These are phyloP conservation scores for Sungouiella thailandica DNA, from an alignment of 805 yeast species.

Conservation along the genomic window DNA sequence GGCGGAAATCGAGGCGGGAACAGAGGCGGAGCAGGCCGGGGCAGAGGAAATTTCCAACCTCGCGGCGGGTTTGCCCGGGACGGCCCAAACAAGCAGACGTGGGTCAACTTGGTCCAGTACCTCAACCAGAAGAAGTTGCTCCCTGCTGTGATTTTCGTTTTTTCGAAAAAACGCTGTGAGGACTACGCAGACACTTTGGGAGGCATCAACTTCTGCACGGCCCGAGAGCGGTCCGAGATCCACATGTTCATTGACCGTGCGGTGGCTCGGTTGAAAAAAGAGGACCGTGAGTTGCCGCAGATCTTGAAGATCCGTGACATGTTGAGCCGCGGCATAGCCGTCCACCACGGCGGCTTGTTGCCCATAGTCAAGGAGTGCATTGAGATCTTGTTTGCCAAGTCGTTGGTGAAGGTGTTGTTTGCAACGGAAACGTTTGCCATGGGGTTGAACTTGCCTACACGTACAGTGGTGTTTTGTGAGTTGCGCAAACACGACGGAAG, in stretches of 20 bases:
- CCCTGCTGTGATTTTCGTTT: constrained; percentile 92
- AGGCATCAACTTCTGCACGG: constrained; percentile 72
- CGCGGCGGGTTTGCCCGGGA: constrained; percentile 36
- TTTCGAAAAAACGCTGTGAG: constrained; percentile 90
- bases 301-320: constrained; percentile 77
- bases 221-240: constrained; percentile 84
- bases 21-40: constrained; percentile 25
- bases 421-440: constrained; percentile 99
- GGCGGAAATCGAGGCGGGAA: too few species aligned
- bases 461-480: constrained; percentile 89
- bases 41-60: constrained; percentile 31
- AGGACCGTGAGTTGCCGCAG: constrained; percentile 92
- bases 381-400: constrained; percentile 84
- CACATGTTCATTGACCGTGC: constrained; percentile 92
- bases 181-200: constrained; percentile 79
- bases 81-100: constrained; percentile 74
- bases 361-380: constrained; percentile 93
- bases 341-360: constrained; percentile 89
- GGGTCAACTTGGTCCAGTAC: constrained; percentile 69
- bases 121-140: constrained; percentile 64
- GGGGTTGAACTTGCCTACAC: constrained; percentile 95
- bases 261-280: constrained; percentile 78
- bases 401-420: constrained; percentile 83
- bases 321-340: constrained; percentile 87
- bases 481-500: constrained; percentile 88